Evolutionary conservation across 345 rosid genomes (phyloP).

Genomic region (Geranium brycei): DNA sequence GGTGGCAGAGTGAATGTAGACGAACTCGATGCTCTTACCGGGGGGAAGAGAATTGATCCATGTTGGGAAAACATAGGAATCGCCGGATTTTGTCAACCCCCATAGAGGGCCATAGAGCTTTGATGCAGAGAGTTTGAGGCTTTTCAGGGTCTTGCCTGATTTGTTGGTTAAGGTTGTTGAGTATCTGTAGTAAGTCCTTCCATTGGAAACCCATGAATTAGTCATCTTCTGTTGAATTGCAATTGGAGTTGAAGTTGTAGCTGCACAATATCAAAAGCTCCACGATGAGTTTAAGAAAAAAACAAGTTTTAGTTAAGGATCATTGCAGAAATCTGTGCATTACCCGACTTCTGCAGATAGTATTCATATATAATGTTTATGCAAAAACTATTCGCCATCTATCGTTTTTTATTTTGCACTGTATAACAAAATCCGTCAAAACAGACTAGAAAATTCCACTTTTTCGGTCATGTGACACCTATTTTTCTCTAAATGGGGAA

Average conservation of each 20-base stretch:
- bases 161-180: constrained; percentile 66
- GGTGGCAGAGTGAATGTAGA: constrained; percentile 68
- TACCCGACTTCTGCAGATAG: no score
- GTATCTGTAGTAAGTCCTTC: constrained; percentile 74
- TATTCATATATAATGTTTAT: no score
- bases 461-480: no score
- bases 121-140: constrained; percentile 54
- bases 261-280: constrained; percentile 18
- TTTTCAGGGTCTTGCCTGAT: constrained; percentile 45
- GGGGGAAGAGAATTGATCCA: constrained; percentile 61
- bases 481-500: no score
- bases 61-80: constrained; percentile 53
- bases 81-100: constrained; percentile 56
- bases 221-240: constrained; percentile 68
- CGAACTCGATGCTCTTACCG: constrained; percentile 72
- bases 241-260: constrained; percentile 43
- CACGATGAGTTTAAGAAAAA: neutral
- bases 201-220: constrained; percentile 51
- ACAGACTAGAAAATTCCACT: no score
- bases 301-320: neutral
- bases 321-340: neutral
- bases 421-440: no score
- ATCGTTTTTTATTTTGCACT: no score
- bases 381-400: no score
- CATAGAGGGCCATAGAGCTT: constrained; percentile 89